Conservation (phyloP, 495 filamentous ascomycete species). For the Tuber calosporum region DNA sequence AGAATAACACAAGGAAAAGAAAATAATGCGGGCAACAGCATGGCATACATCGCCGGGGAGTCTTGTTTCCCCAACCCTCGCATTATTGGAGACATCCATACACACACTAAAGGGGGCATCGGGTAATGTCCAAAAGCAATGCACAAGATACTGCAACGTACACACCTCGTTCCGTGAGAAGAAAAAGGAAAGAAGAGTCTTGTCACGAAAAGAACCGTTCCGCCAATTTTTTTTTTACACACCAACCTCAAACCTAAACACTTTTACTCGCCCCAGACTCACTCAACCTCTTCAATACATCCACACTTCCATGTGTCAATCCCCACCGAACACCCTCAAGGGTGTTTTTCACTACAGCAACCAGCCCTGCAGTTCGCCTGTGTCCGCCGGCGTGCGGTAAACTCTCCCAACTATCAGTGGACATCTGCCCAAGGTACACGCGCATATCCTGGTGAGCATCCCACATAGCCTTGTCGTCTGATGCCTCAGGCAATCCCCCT, state of each 20-base stretch:
- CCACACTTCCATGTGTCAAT: conserved; percentile 37
- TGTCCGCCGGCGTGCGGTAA: conserved; percentile 30
- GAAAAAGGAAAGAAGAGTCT: neutral
- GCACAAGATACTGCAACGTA: neutral
- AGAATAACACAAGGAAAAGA: conserved; percentile 22
- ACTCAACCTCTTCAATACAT: conserved; percentile 35
- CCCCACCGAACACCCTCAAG: conserved; percentile 37
- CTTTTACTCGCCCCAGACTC: conserved; percentile 17
- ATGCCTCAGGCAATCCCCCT: conserved; percentile 19
- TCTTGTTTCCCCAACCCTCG: neutral
- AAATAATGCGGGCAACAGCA: conserved; percentile 1
- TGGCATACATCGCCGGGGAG: neutral
- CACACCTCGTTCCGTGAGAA: neutral
- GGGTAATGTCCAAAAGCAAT: neutral
- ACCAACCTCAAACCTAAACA: conserved; percentile 12
- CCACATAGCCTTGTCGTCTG: conserved; percentile 36
- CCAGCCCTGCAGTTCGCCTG: conserved; percentile 31
- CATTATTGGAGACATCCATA: neutral
- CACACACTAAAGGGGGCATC: neutral
- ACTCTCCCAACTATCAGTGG: conserved; percentile 37
- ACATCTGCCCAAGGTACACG: conserved; percentile 38
- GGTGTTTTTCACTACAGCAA: conserved; percentile 32
- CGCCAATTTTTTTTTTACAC: neutral
- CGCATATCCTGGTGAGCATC: conserved; percentile 38
- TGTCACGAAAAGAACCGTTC: neutral